Base-by-base conservation (phyloP, 306 rosid species). In the Gleditsia sinensis region DNA sequence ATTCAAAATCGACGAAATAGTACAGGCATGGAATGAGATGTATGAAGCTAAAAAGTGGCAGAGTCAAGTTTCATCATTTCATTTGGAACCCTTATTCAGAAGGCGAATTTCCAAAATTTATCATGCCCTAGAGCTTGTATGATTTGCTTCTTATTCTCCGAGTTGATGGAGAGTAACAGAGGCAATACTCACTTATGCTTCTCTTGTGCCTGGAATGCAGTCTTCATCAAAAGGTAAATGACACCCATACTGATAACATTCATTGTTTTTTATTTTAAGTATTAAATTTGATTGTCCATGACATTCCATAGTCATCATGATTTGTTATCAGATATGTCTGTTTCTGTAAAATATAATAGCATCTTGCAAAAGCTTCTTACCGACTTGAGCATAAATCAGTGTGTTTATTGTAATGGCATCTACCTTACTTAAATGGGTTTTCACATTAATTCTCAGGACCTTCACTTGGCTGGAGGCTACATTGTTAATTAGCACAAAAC, bases 21-120 rank as follows among this genome's bases (percentile, higher is more conserved):
- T 90, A 28, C 93, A 85, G 75, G 96, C 93, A 49, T 90, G 98
- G 97, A 87, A 87, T 61, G 97, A 94, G 79, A 94, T 92, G 91
- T 74, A 82, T 28, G 94, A 92, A 84, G 97, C 99, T 56, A 90
- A 86, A 67, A 90, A 69, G 86, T 92, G 84, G 87, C 87, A 49
- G 65, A 77, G 73, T 76, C 92, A 85, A 74, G 76, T 94, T 86
- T 91, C 88, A 13, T 88, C 99, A 49, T 92, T 88, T 81, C 90
- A 97, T 63, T 78, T 92, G 78, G 96, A 92, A 79, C 89, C 93
- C 43, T 86, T 94, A 73, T 87, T 94, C 69, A 82, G 95, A 75
- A 74, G 93, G 65, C 79, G 97, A 78, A 86, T 86, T 71, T 88
- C 97, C 14, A 87, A 85, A 78, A 73, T 85, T 63, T 75, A 86